These are phyloP conservation scores for Brassica balearica DNA, from an alignment of 441 rosid genomes.

Conservation along the genomic window DNA sequence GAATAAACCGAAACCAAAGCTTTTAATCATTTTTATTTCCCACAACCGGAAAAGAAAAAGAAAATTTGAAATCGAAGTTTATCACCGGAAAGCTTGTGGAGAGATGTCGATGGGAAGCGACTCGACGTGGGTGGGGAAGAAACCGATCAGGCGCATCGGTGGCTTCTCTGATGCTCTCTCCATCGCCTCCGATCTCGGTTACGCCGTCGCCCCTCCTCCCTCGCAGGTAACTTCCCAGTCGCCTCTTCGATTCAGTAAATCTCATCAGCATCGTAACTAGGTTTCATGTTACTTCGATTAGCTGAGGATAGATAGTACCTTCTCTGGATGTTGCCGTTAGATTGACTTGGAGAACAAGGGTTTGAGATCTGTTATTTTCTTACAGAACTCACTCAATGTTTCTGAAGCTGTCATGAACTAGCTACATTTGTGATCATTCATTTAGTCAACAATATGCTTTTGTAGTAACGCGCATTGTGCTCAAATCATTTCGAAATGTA, in stretches of 20 bases:
- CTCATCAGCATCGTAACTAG: background rate
- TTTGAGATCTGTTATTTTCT: constrained; percentile 24
- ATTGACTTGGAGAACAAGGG: background rate
- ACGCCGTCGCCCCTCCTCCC: constrained; percentile 75
- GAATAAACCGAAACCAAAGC: background rate
- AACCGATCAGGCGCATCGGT: constrained; percentile 88
- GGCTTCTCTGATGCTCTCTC: constrained; percentile 99
- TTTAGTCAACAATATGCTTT: background rate
- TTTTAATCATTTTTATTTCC: background rate
- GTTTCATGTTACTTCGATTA: constrained; percentile 10
- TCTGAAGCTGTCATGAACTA: background rate
- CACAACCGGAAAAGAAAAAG: background rate
- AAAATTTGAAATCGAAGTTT: background rate
- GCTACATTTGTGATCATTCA: constrained; percentile 1
- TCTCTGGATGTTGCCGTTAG: constrained; percentile 11
- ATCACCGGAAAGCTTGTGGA: constrained; percentile 22
- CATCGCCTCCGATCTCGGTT: constrained; percentile 96
- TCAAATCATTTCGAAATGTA: constrained; percentile 20
- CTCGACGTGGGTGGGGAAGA: constrained; percentile 91
- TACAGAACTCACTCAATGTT: background rate
- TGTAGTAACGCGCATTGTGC: background rate
- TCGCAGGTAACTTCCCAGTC: constrained; percentile 57
- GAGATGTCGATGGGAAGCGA: constrained; percentile 82
- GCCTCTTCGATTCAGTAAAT: background rate
- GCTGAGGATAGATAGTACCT: background rate